phyloP scores from a whole-genome alignment of 2,329 filamentous ascomycete genomes.

The Penicillium sp. region DNA sequence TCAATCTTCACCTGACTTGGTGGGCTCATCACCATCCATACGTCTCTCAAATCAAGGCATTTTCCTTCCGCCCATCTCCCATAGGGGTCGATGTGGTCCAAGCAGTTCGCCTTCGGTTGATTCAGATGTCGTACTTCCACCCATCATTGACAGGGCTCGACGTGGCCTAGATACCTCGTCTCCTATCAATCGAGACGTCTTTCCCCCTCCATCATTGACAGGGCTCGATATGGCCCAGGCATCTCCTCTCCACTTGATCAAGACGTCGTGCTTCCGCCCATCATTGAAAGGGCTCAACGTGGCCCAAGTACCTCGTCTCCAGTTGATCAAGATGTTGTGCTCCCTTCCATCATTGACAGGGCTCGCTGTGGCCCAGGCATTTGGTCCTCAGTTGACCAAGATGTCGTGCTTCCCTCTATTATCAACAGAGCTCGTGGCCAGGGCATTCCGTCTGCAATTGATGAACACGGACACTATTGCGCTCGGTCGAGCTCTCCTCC shows the following conservation, averaged over 20 bases:
- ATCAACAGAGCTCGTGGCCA: not conserved
- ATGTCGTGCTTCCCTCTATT: not conserved
- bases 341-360: not conserved
- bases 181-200: not conserved
- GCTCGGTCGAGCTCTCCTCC: not conserved
- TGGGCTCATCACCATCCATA: too few relatives aligned
- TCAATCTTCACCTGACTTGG: too few relatives aligned
- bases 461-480: not conserved
- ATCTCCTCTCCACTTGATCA: not conserved
- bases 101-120: too few relatives aligned
- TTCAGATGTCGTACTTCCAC: too few relatives aligned
- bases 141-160: too few relatives aligned
- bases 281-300: not conserved
- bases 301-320: too few relatives aligned
- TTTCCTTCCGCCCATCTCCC: too few relatives aligned
- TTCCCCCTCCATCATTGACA: not conserved
- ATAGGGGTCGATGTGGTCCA: too few relatives aligned
- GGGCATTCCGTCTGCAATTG: not conserved
- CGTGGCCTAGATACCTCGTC: too few relatives aligned
- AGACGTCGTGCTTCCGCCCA: not conserved
- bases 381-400: too few relatives aligned
- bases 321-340: not conserved
- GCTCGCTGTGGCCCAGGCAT: not conserved
- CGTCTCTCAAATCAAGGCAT: too few relatives aligned
- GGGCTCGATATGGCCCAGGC: not conserved